Evolutionary conservation across 345 rosid species (phyloP), one percentile per base, ranked within the genome.

Genomic region (Balakata baccata): DNA sequence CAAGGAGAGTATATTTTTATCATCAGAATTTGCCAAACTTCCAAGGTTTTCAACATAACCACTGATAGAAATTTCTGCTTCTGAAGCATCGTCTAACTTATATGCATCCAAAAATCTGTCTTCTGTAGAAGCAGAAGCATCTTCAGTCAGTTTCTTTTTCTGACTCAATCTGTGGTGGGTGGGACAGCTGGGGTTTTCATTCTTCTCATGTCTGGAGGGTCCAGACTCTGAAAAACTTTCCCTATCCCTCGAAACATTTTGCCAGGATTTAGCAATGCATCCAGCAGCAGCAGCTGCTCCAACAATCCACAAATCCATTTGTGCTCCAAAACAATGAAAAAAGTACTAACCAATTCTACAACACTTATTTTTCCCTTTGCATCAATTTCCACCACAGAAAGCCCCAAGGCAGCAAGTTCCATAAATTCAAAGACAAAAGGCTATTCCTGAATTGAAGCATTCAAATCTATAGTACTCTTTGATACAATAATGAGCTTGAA

Each of bases 211-310:
- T 53, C 57, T 68, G 25, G 83, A 77, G 74, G 75, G 72, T 45
- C 54, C 84, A 22, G 81, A 72, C 79, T 70, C 77, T 34, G 84
- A 70, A 46, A 65, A 50, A 58, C 70, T 77, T 77, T 74, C 72
- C 70, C 71, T 75, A 61, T 58, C 79, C 74, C 77, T 85, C 0
- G 84, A 78, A 75, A 74, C 49, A 75, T 80, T 87, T 58, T 83
- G 76, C 86, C 86, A 79, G 73, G 84, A 80, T 77, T 86, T 91
- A 29, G 89, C 78, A 72, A 90, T 46, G 70, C 82, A 89, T 72
- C 92, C 92, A 23, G 90, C 88, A n/a, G 92, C 93, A 50, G 98
- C 97, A 1, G 91, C 90, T 0, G 88, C 97, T 67, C 83, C 91
- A 68, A 89, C 79, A 70, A 85, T 78, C 97, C 89, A 91, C 22